These are phyloP conservation scores for Aurinia saxatilis DNA, from an alignment of 345 rosid species.

Conservation along the genomic window DNA sequence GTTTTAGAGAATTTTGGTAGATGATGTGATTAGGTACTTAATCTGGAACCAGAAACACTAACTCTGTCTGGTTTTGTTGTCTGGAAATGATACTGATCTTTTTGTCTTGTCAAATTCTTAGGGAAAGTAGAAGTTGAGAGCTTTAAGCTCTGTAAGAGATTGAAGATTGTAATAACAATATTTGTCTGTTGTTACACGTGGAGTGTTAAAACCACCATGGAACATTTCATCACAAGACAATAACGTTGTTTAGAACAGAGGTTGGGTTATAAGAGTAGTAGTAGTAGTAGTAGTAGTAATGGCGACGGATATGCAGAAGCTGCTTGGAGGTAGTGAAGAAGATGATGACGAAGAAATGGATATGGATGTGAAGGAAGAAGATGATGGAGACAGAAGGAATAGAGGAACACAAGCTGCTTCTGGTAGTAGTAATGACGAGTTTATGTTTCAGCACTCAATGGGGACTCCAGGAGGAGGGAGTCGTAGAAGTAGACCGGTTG, in stretches of 20 bases:
- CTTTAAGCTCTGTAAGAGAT: background rate
- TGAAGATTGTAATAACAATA: too few relatives aligned
- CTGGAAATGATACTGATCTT: background rate
- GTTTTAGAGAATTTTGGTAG: conserved; percentile 15
- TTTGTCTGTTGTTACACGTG: conserved; percentile 15
- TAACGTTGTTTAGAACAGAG: conserved; percentile 13
- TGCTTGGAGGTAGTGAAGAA: conserved; percentile 70
- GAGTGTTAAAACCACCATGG: conserved; percentile 9
- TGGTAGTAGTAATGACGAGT: conserved; percentile 46
- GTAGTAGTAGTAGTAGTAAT: conserved; percentile 33
- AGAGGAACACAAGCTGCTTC: conserved; percentile 44
- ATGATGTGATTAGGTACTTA: conserved; percentile 11
- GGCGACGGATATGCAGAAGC: conserved; percentile 82
- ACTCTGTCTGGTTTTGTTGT: background rate
- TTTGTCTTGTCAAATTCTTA: conserved; percentile 4
- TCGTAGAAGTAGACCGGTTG: conserved; percentile 77
- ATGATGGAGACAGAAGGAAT: conserved; percentile 47
- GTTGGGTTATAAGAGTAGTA: conserved; percentile 9
- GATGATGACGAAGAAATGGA: conserved; percentile 93
- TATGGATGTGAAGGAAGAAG: conserved; percentile 89
- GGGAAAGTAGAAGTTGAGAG: background rate
- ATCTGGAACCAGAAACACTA: background rate
- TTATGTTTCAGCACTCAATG: conserved; percentile 53
- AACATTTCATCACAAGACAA: conserved; percentile 7
- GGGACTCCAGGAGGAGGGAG: conserved; percentile 56